Evolutionary conservation across 768 basidiomycete species (phyloP), one percentile per base, ranked within the genome.

Genomic region (Daedaleopsis nitida): DNA sequence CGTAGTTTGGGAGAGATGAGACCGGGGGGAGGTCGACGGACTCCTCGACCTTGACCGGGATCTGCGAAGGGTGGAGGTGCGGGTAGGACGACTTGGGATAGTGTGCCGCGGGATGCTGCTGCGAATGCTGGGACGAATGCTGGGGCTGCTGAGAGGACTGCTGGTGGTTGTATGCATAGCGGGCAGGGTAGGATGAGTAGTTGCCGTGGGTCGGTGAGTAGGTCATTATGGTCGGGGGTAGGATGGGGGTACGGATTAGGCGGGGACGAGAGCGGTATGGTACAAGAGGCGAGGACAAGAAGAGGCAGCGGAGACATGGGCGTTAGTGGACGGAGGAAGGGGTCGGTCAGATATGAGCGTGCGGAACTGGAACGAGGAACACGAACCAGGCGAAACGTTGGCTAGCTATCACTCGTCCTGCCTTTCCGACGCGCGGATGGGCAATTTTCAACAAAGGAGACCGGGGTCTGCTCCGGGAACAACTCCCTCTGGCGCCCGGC

Each of bases 21-120:
- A 60, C 56, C 51, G 63, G 60, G 27, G 66, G 64, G 48, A 67
- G 66, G 63, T 68, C 66, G 42, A 64, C 27, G 37, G 58, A 60
- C 56, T 68, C 66, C 35, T 68, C 66, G 56, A 67, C 58, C 58
- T 68, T 68, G 64, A 65, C 59, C 52, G 64, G 66, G 42, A 61
- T 58, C 48, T 58, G 62, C 16, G 62, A 45, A 38, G 58, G 60
- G 59, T 60, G 57, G 19, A 53, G 60, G 39, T 62, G 56, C 8
- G 59, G 42, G 49, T 60, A 65, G 27, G 58, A 48, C 12, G 58
- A 55, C 34, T 60, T 57, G 23, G 63, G 52, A 32, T 60, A 58
- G 52, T 60, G 55, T 12, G 55, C 52, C 12, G 35, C 38, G 9
- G 52, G 17, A 35, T 51, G 42, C 16, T 59, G 58, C 3, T 54